Base-by-base conservation (phyloP, 1,284 basidiomycete species). In the Chondrostereum purpureum region DNA sequence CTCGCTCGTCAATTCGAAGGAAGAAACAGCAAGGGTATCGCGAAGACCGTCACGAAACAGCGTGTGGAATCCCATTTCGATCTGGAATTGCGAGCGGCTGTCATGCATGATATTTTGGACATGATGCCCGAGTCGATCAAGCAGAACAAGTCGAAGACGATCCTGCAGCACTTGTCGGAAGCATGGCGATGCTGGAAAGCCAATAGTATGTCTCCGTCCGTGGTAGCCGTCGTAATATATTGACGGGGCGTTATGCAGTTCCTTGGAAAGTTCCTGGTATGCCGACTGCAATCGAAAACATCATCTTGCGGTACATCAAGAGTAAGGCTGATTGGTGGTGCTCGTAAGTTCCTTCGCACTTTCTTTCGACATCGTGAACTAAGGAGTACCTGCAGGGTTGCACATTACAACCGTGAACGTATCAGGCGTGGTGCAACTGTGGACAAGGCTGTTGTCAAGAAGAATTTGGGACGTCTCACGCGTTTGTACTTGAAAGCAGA, bases 81-180 rank as follows among this genome's bases (percentile, higher is more conserved):
- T 65, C 77, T 99, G 43, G 96, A 99, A 63, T 73, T 99, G 38
- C 88, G 96, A 51, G 96, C 96, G 0, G 93, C 94, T 43, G 95
- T 99, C 56, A 98, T 99, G 94, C 95, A 98, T 68, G 95, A 99
- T 67, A 97, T 99, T 54, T 75, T 96, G 51, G 92, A 93, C 66
- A 91, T 91, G 92, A 98, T 98, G 95, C 96, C 96, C 1, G 96
- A 98, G 68, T 92, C 89, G 3, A 92, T 99, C 72, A 96, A 96
- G 67, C 92, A 93, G 66, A 98, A 97, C 74, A 98, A 99, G 75
- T 85, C 92, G 38, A 99, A 99, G 76, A 99, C 96, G 13, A 99
- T 99, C 56, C 62, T 99, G 59, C 93, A 97, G 64, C 96, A 99
- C 63, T 68, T 99, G 51, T 95, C 92, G 2, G 96, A 99, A 65